phyloP scores from a whole-genome alignment of 768 basidiomycete genomes.

The Hypholoma sublateritium region DNA sequence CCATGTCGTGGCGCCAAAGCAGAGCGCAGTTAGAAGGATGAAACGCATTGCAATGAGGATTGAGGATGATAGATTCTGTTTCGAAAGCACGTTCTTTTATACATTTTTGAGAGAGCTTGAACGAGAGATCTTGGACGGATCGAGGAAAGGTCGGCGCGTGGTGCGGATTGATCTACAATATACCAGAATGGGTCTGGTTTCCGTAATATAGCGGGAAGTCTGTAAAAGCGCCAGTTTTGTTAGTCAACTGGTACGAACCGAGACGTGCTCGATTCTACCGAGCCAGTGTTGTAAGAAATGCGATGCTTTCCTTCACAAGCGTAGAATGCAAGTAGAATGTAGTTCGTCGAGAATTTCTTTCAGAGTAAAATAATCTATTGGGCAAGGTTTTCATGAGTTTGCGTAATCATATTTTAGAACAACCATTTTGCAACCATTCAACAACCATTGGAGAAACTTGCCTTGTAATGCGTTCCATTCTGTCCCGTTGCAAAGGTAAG shows the following conservation, averaged over 20 bases:
- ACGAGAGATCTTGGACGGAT: background rate
- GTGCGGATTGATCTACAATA: background rate
- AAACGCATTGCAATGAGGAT: constrained; percentile 28
- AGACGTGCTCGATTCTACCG: background rate
- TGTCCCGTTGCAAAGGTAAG: no score
- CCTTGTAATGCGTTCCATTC: no score
- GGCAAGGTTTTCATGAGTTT: no score
- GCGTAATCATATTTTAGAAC: no score
- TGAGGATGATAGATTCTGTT: background rate
- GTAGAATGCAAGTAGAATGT: no score
- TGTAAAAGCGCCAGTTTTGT: background rate
- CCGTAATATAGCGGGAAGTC: background rate
- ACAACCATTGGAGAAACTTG: no score
- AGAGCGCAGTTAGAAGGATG: constrained; percentile 26
- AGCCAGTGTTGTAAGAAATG: background rate
- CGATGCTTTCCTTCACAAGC: no score
- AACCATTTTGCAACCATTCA: no score
- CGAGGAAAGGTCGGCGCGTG: background rate
- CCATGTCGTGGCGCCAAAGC: constrained; percentile 21
- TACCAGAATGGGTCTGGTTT: background rate
- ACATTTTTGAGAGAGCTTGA: background rate
- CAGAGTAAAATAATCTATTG: no score
- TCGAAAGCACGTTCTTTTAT: constrained; percentile 4
- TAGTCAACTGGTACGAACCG: background rate
- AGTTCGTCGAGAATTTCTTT: no score